Conservation (phyloP, 2,329 filamentous ascomycete species). For the Nemania diffusa region DNA sequence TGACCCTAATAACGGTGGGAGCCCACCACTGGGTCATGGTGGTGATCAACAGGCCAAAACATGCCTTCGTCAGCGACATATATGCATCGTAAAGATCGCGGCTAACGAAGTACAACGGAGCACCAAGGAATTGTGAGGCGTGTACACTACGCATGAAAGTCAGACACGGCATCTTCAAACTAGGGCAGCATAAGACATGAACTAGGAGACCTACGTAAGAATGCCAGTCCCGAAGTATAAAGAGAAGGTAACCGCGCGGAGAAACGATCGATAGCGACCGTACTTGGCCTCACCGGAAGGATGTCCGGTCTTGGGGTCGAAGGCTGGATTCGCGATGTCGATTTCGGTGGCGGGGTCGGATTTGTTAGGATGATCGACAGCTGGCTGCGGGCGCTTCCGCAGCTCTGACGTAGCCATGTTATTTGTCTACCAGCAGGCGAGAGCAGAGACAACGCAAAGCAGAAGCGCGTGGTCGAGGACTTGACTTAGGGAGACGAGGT, state of each 20-base stretch:
- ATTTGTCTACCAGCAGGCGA: slow-evolving; percentile 14
- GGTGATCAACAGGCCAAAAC: slow-evolving; percentile 80
- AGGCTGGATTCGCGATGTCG: slow-evolving; percentile 34
- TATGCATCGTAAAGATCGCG: slow-evolving; percentile 84
- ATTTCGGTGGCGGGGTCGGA: slow-evolving; percentile 45
- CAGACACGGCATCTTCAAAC: slow-evolving; percentile 36
- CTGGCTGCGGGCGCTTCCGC: slow-evolving; percentile 48
- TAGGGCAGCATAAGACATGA: slow-evolving; percentile 5
- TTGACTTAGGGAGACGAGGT: not conserved
- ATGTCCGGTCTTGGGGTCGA: slow-evolving; percentile 52
- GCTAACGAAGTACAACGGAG: slow-evolving; percentile 79
- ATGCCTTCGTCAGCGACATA: slow-evolving; percentile 88
- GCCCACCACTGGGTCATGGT: slow-evolving; percentile 88
- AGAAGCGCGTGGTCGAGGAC: not conserved
- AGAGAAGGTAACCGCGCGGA: slow-evolving; percentile 63
- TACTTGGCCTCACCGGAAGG: slow-evolving; percentile 67
- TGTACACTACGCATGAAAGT: slow-evolving; percentile 63
- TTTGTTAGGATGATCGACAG: slow-evolving; percentile 45
- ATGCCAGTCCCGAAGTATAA: slow-evolving; percentile 64
- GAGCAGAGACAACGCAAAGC: not conserved
- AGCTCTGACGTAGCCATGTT: slow-evolving; percentile 52
- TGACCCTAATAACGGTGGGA: slow-evolving; percentile 84
- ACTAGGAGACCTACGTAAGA: slow-evolving; percentile 56
- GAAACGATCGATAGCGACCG: slow-evolving; percentile 59
- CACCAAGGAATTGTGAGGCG: slow-evolving; percentile 78